These are phyloP conservation scores for Globisporangium parvum DNA, from an alignment of 352 stramenopile species.

Conservation along the genomic window DNA sequence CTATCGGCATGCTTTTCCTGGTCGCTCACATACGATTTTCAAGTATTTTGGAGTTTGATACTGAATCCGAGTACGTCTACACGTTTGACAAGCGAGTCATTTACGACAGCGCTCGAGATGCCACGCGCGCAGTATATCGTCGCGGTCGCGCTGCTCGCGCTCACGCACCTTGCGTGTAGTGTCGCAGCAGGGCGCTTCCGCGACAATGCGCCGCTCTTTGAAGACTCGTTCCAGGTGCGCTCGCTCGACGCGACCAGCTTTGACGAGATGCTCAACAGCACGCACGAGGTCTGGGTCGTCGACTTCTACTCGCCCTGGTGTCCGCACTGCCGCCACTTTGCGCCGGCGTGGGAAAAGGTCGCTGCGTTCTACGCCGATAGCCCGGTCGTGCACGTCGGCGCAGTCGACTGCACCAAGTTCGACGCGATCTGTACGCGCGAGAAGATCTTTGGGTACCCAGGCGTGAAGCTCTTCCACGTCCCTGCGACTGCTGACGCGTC, in stretches of 20 bases:
- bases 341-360: constrained; percentile 65
- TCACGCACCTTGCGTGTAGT: neutral
- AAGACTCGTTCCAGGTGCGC: constrained; percentile 59
- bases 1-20: too few relatives aligned
- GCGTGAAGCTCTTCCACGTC: constrained; percentile 70
- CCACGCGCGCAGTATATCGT: constrained; percentile 29
- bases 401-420: constrained; percentile 70
- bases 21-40: too few relatives aligned
- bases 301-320: constrained; percentile 87
- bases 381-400: constrained; percentile 52
- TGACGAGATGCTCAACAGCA: constrained; percentile 38
- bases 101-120: neutral
- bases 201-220: constrained; percentile 56
- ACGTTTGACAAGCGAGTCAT: too few relatives aligned
- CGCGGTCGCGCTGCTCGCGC: neutral
- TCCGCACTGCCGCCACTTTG: constrained; percentile 74
- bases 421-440: constrained; percentile 53
- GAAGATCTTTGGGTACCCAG: constrained; percentile 56
- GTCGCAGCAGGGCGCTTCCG: constrained; percentile 19
- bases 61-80: too few relatives aligned
- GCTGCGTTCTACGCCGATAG: constrained; percentile 58
- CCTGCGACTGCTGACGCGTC: constrained; percentile 24
- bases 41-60: too few relatives aligned
- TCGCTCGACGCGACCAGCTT: constrained; percentile 32
- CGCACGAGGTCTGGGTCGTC: constrained; percentile 62